Percentiles rank a stretch among this genome's conserved stretches.
Evolutionary conservation across 495 filamentous ascomycete species (phyloP).

Genomic region (Aspergillus sclerotioniger): DNA sequence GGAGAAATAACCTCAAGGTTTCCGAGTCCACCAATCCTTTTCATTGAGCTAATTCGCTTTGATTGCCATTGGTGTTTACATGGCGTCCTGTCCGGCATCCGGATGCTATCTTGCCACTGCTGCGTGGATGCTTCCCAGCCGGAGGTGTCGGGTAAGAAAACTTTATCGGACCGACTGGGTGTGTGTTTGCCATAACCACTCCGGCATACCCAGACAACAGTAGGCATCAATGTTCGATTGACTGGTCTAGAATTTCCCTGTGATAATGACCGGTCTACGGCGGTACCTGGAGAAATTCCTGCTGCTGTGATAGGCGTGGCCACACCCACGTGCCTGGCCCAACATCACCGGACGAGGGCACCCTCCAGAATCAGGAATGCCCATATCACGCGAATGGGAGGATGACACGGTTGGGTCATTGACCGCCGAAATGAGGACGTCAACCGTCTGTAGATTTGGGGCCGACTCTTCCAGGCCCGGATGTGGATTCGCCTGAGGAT

Average conservation of each 20-base stretch:
- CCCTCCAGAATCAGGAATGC: not conserved
- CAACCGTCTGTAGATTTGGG: not conserved
- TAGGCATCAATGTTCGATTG: not conserved
- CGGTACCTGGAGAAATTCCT: no score
- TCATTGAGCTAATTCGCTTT: not conserved
- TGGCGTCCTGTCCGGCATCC: not conserved
- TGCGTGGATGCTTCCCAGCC: not conserved
- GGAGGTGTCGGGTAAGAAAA: not conserved
- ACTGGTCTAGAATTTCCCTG: not conserved
- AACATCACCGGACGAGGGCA: not conserved
- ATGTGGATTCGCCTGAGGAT: constrained; percentile 10
- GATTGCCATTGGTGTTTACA: not conserved
- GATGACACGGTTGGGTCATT: not conserved
- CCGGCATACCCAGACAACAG: not conserved
- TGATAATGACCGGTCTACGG: not conserved
- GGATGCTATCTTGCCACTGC: not conserved
- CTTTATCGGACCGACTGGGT: not conserved
- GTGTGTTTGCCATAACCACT: not conserved
- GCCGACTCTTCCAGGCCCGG: constrained; percentile 3
- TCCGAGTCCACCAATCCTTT: not conserved
- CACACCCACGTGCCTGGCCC: not conserved
- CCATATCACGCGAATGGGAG: not conserved
- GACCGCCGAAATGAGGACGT: not conserved
- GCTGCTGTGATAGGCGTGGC: not conserved
- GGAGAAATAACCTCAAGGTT: not conserved